A percentile compares a stretch with the other conserved stretches of the same genome.
Evolutionary conservation across 805 yeast genomes (phyloP).

Genomic region (Schizosaccharomyces japonicus): DNA sequence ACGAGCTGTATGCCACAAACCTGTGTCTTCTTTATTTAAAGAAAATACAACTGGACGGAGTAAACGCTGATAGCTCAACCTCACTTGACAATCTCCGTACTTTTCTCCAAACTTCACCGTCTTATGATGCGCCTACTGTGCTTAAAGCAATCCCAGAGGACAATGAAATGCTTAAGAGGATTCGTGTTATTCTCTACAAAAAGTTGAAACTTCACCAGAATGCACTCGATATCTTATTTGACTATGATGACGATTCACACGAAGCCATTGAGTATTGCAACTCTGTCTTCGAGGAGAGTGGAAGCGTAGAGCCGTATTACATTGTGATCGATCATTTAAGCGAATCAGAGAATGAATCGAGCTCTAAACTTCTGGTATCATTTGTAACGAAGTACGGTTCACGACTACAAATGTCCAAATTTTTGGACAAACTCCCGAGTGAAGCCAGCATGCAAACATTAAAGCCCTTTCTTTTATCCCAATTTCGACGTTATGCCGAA

Average conservation of each 20-base stretch:
- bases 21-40: not conserved
- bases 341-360: slow-evolving; percentile 12
- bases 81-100: too few species aligned
- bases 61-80: too few species aligned
- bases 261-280: not conserved
- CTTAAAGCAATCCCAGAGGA: not conserved
- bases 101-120: too few species aligned
- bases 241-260: not conserved
- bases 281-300: not conserved
- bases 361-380: slow-evolving; percentile 29
- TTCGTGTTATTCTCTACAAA: not conserved
- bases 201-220: not conserved
- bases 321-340: not conserved
- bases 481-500: not conserved
- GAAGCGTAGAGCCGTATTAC: not conserved
- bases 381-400: slow-evolving; percentile 30
- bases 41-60: not conserved
- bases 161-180: not conserved
- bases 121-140: not conserved
- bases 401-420: slow-evolving; percentile 33
- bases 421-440: slow-evolving; percentile 7
- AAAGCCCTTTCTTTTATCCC: not conserved
- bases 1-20: not conserved
- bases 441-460: not conserved
- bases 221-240: not conserved